These are phyloP conservation scores for Colletotrichum sp. DNA, from an alignment of 2,329 filamentous ascomycete species.

Conservation along the genomic window DNA sequence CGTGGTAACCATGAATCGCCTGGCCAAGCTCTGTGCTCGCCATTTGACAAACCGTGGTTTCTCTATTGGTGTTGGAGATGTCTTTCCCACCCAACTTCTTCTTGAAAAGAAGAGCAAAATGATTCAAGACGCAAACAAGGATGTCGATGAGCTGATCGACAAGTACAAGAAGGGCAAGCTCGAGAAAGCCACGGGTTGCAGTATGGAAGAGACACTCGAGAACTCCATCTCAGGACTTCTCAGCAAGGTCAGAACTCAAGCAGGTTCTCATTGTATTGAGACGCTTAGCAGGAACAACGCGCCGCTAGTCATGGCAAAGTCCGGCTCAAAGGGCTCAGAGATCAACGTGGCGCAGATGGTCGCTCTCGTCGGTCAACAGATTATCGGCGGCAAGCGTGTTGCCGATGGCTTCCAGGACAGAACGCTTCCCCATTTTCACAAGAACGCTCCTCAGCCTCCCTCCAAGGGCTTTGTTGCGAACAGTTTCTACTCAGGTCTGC, in stretches of 20 bases:
- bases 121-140: conserved; percentile 77
- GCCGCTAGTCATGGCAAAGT: conserved; percentile 95
- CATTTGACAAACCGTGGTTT: conserved; percentile 91
- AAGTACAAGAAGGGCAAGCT: conserved; percentile 82
- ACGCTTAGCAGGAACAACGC: conserved; percentile 92
- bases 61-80: conserved; percentile 94
- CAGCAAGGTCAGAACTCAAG: conserved; percentile 88
- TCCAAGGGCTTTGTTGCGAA: conserved; percentile 97
- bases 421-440: conserved; percentile 92
- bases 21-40: conserved; percentile 88
- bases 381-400: conserved; percentile 93
- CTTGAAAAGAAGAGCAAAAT: conserved; percentile 76
- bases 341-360: conserved; percentile 99
- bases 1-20: conserved; percentile 89
- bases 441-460: conserved; percentile 88
- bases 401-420: conserved; percentile 96
- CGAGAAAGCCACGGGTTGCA: conserved; percentile 85
- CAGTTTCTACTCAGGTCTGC: conserved; percentile 93
- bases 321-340: conserved; percentile 93
- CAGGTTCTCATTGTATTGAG: conserved; percentile 88
- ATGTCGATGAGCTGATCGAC: conserved; percentile 84
- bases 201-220: conserved; percentile 90
- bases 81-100: conserved; percentile 79
- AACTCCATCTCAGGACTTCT: conserved; percentile 90
- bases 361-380: conserved; percentile 94